phyloP scores from a whole-genome alignment of 306 rosid genomes.

The Glycine latifolia region DNA sequence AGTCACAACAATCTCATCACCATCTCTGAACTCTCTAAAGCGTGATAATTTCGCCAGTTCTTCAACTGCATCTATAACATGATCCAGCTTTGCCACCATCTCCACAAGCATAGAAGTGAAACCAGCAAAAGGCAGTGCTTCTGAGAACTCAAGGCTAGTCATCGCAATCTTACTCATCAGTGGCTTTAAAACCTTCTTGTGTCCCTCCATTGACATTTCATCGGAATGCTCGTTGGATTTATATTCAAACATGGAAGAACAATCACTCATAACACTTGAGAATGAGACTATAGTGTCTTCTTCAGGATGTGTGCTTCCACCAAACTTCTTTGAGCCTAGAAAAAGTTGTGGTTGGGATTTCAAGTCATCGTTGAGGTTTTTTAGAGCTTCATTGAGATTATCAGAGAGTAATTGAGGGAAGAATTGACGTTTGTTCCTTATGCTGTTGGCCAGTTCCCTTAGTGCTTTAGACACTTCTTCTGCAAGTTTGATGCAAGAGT shows the following conservation, averaged over 20 bases:
- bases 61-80: conserved; percentile 73
- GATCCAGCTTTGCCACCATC: conserved; percentile 81
- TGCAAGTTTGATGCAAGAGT: conserved; percentile 71
- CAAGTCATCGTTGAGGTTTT: conserved; percentile 73
- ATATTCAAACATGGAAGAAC: too few species aligned
- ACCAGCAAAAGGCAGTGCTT: conserved; percentile 85
- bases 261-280: conserved; percentile 66
- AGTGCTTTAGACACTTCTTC: conserved; percentile 75
- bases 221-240: neutral
- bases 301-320: neutral
- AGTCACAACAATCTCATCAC: conserved; percentile 57
- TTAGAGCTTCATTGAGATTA: conserved; percentile 67
- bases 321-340: conserved; percentile 58
- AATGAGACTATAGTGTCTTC: conserved; percentile 49
- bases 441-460: conserved; percentile 69
- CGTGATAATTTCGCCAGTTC: conserved; percentile 66
- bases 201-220: conserved; percentile 49
- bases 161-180: conserved; percentile 69
- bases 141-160: conserved; percentile 79
- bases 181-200: conserved; percentile 65
- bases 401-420: conserved; percentile 69
- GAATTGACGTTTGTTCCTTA: conserved; percentile 67
- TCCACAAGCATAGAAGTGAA: conserved; percentile 83
- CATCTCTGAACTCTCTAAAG: conserved; percentile 66
- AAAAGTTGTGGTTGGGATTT: conserved; percentile 81